Percentiles rank a stretch among this genome's conserved stretches.
Evolutionary conservation across 352 stramenopile genomes (phyloP).

Genomic region (Aphanomyces astaci): DNA sequence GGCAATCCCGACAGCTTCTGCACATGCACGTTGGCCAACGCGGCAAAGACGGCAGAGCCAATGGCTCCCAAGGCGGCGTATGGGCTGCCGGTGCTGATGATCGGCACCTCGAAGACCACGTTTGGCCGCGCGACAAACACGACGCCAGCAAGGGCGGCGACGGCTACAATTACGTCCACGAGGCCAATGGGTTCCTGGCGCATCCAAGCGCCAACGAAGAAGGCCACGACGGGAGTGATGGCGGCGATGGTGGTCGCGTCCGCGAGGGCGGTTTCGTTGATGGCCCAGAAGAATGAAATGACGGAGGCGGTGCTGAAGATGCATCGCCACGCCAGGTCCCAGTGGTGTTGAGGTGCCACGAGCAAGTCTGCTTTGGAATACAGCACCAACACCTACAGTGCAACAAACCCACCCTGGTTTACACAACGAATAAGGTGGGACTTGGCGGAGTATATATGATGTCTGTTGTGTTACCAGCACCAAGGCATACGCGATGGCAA

Average conservation of each 20-base stretch:
- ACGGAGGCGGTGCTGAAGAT: not conserved
- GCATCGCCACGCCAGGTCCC: not conserved
- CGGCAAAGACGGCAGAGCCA: constrained; percentile 35
- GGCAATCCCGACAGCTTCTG: constrained; percentile 50
- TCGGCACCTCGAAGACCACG: constrained; percentile 33
- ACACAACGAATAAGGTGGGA: too few species aligned
- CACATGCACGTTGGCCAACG: constrained; percentile 60
- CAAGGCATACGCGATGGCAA: not conserved
- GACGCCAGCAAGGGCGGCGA: constrained; percentile 40
- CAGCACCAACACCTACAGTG: not conserved
- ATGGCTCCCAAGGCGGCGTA: constrained; percentile 30
- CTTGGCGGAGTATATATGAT: too few species aligned
- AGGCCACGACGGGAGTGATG: constrained; percentile 47
- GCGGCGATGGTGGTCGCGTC: not conserved
- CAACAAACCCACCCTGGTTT: too few species aligned
- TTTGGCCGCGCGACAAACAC: constrained; percentile 39
- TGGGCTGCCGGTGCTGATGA: constrained; percentile 19
- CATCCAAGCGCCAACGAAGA: constrained; percentile 30
- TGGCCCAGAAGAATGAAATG: constrained; percentile 1
- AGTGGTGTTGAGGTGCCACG: not conserved
- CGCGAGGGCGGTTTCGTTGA: not conserved
- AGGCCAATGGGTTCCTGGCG: constrained; percentile 33
- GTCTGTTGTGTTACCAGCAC: too few species aligned
- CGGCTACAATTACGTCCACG: constrained; percentile 30
- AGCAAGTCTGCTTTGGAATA: not conserved